A percentile compares a stretch with the other conserved stretches of the same genome.
Conservation (phyloP, 2,329 filamentous ascomycete genomes). For the Phaeoacremonium minimum region DNA sequence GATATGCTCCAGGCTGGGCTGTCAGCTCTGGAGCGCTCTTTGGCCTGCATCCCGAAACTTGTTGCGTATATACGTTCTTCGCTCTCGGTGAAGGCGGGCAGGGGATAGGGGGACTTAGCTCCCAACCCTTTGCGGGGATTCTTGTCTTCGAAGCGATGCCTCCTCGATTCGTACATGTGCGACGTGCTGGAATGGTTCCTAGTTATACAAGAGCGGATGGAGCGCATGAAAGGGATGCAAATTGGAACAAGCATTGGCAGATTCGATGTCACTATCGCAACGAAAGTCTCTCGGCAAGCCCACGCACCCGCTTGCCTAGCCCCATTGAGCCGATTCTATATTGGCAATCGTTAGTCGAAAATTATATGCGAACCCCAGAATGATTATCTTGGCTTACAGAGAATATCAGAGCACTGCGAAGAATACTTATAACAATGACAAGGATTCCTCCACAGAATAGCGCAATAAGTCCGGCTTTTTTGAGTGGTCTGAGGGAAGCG, state of each 20-base stretch:
- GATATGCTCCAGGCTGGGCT: not conserved
- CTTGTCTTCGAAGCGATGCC: conserved; percentile 19
- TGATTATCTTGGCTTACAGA: conserved; percentile 14
- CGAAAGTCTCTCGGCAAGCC: conserved; percentile 20
- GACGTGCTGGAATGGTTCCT: no score
- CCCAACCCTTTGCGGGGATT: conserved; percentile 20
- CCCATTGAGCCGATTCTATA: conserved; percentile 28
- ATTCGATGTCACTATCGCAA: conserved; percentile 4
- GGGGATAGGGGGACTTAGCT: conserved; percentile 18
- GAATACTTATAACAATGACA: conserved; percentile 47
- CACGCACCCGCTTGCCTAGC: conserved; percentile 31
- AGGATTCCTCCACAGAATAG: conserved; percentile 53
- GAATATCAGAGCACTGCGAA: conserved; percentile 48
- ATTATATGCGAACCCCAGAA: not conserved
- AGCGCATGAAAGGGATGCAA: not conserved
- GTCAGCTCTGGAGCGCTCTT: not conserved
- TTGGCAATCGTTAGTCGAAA: conserved; percentile 6
- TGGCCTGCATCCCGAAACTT: not conserved
- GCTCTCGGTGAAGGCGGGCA: conserved; percentile 18
- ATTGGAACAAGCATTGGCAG: conserved; percentile 3
- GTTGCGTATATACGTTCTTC: conserved; percentile 18
- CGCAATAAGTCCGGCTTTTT: conserved; percentile 47
- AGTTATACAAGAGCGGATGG: no score
- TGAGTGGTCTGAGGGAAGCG: conserved; percentile 39
- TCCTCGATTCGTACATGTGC: no score